Evolutionary conservation across 2,329 filamentous ascomycete genomes (phyloP).

Genomic region (Tolypocladium nubicola): DNA sequence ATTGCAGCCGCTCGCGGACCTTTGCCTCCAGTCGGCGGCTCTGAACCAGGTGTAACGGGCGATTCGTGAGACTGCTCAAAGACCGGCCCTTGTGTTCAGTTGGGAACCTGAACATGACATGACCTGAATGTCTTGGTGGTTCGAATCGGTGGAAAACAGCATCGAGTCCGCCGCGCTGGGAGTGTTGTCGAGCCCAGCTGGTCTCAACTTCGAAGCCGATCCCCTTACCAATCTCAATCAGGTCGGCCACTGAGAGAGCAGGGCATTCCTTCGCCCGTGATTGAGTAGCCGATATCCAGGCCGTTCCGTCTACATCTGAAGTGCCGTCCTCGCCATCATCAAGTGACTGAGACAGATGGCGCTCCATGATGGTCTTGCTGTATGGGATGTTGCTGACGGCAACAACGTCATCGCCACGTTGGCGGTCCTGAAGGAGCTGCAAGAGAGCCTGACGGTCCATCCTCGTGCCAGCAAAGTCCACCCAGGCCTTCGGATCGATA

Average conservation of each 20-base stretch:
- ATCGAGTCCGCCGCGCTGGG: slow-evolving; percentile 14
- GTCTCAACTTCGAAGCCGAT: slow-evolving; percentile 34
- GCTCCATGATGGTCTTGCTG: slow-evolving; percentile 3
- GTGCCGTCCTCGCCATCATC: too few species aligned
- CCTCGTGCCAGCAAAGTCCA: neutral
- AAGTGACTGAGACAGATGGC: too few species aligned
- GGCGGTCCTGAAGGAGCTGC: too few species aligned
- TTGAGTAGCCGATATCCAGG: too few species aligned
- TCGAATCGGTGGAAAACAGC: slow-evolving; percentile 24
- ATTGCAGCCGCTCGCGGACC: too few species aligned
- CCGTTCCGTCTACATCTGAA: too few species aligned
- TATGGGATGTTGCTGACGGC: neutral
- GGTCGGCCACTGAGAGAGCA: too few species aligned
- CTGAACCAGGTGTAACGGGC: slow-evolving; percentile 4
- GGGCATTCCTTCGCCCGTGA: too few species aligned
- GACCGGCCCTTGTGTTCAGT: slow-evolving; percentile 6
- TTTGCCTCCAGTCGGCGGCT: too few species aligned
- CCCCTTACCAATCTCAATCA: too few species aligned
- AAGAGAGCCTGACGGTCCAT: too few species aligned
- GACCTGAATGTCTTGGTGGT: neutral
- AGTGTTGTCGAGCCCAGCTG: slow-evolving; percentile 30
- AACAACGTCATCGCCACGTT: too few species aligned
- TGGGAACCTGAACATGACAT: slow-evolving; percentile 12
- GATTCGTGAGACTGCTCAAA: slow-evolving; percentile 4
- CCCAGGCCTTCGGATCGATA: neutral